Percentiles rank a stretch among this genome's conserved stretches.
These are phyloP conservation scores for Tulasnella sp. DNA, from an alignment of 768 basidiomycete species.

Conservation along the genomic window DNA sequence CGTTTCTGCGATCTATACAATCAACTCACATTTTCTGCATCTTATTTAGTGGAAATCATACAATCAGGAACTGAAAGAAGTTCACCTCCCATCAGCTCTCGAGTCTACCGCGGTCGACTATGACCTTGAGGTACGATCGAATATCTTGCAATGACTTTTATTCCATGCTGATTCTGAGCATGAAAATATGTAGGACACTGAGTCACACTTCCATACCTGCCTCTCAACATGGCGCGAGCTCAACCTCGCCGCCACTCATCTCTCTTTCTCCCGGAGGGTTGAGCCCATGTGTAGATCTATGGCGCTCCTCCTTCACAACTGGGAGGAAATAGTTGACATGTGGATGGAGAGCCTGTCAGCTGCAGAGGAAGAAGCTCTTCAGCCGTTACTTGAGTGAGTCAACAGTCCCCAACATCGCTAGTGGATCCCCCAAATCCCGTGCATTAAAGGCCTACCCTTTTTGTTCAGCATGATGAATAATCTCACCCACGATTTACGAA, in stretches of 20 bases:
- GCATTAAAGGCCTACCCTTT: no score
- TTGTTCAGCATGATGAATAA: constrained; percentile 73
- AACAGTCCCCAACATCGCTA: background rate
- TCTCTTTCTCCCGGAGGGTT: constrained; percentile 52
- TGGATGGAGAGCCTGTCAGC: constrained; percentile 50
- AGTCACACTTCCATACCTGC: constrained; percentile 66
- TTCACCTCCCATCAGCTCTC: constrained; percentile 61
- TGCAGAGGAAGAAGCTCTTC: constrained; percentile 62
- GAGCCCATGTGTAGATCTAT: constrained; percentile 58
- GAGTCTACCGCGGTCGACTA: constrained; percentile 40
- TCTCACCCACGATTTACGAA: constrained; percentile 68
- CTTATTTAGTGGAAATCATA: constrained; percentile 39
- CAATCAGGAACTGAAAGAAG: constrained; percentile 49
- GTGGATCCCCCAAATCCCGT: no score
- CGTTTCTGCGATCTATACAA: no score
- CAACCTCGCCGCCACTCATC: constrained; percentile 64
- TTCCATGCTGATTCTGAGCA: no score
- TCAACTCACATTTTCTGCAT: no score
- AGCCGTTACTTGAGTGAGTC: constrained; percentile 65
- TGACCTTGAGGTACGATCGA: constrained; percentile 40
- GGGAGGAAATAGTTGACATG: constrained; percentile 50
- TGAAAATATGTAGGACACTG: constrained; percentile 71
- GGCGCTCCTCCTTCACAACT: constrained; percentile 72
- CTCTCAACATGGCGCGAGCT: constrained; percentile 69
- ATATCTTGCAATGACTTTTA: no score